phyloP scores from a whole-genome alignment of 352 stramenopile genomes.

The Globisporangium parvum region DNA sequence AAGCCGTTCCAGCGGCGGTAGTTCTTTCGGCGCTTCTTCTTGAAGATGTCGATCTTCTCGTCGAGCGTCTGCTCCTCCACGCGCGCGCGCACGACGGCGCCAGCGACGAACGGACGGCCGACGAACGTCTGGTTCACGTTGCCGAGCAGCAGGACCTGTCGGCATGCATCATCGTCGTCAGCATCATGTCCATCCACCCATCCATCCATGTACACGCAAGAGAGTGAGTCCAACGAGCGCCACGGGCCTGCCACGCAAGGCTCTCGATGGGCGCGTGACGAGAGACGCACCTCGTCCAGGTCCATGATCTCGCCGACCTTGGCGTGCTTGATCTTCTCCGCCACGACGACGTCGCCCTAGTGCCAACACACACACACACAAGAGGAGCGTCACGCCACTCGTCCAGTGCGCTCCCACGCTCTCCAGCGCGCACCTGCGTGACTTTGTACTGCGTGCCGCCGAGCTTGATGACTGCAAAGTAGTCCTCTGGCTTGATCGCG shows the following conservation, averaged over 20 bases:
- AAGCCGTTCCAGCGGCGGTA: constrained; percentile 87
- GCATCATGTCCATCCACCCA: background rate
- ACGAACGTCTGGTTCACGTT: constrained; percentile 85
- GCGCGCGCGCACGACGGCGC: constrained; percentile 66
- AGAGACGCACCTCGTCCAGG: constrained; percentile 48
- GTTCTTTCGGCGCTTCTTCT: constrained; percentile 89
- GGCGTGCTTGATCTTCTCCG: constrained; percentile 82
- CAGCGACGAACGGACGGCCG: constrained; percentile 57
- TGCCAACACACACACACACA: too few species aligned
- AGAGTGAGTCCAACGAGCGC: too few species aligned
- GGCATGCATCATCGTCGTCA: too few species aligned
- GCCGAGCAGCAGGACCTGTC: constrained; percentile 66
- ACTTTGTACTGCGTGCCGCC: constrained; percentile 86
- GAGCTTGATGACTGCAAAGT: constrained; percentile 84
- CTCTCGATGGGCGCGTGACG: background rate
- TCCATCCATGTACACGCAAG: background rate
- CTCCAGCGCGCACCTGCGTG: constrained; percentile 66
- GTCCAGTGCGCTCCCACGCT: too few species aligned
- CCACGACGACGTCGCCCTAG: constrained; percentile 71
- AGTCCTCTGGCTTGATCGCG: constrained; percentile 59
- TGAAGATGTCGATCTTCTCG: constrained; percentile 87
- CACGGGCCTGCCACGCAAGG: background rate
- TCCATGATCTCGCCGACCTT: constrained; percentile 84
- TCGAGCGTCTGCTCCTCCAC: constrained; percentile 86
- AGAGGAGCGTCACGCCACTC: too few species aligned